Percentiles rank a stretch among this genome's conserved stretches.
Conservation (phyloP, 768 basidiomycete genomes). For the Kwoniella newhampshirensis region DNA sequence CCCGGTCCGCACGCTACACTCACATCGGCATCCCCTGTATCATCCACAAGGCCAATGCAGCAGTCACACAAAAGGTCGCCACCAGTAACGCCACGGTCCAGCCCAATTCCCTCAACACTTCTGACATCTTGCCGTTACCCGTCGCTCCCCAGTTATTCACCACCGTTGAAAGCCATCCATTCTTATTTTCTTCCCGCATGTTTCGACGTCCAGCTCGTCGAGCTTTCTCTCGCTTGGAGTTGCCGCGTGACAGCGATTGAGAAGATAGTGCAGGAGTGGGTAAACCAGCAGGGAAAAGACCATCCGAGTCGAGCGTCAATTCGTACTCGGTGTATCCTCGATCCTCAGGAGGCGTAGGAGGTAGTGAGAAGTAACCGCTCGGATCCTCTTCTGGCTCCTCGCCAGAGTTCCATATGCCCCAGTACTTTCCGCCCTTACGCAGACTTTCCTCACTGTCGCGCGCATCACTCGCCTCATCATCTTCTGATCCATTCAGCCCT, state of each 20-base stretch:
- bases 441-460: constrained; percentile 11
- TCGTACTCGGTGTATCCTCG: constrained; percentile 8
- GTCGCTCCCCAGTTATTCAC: constrained; percentile 15
- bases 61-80: constrained; percentile 37
- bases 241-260: constrained; percentile 20
- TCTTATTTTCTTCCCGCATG: neutral
- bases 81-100: constrained; percentile 46
- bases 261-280: constrained; percentile 42
- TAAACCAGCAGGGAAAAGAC: constrained; percentile 10
- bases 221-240: constrained; percentile 14
- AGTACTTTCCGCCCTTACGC: constrained; percentile 11
- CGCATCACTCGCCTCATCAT: constrained; percentile 2
- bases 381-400: constrained; percentile 11
- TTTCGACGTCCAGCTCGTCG: constrained; percentile 1
- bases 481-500: constrained; percentile 28
- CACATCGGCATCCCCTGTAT: constrained; percentile 50
- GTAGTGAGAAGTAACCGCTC: constrained; percentile 37
- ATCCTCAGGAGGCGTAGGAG: constrained; percentile 28
- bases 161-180: constrained; percentile 32
- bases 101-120: constrained; percentile 42
- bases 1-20: too few relatives aligned
- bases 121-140: constrained; percentile 21
- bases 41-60: constrained; percentile 40
- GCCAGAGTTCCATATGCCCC: constrained; percentile 26
- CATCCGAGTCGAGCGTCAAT: constrained; percentile 1